Evolutionary conservation across 2,329 filamentous ascomycete species (phyloP).

Genomic region (Ramichloridium luteum): DNA sequence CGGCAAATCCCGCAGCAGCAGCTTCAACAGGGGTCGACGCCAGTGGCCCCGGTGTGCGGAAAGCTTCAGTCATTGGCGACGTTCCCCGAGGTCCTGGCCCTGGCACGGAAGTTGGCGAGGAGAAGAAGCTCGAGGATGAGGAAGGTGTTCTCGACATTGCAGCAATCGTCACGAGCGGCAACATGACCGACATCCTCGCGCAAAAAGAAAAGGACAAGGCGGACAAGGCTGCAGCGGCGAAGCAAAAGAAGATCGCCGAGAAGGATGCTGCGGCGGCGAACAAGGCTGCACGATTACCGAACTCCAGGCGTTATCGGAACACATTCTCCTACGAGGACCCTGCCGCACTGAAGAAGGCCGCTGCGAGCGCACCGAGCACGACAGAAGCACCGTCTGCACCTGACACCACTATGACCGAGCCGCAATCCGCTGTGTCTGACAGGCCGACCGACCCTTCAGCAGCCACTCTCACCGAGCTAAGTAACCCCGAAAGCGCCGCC

Average conservation of each 20-base stretch:
- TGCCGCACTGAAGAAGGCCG: slow-evolving; percentile 40
- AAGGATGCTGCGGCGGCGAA: slow-evolving; percentile 46
- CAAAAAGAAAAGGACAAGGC: slow-evolving; percentile 72
- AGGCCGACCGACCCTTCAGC: slow-evolving; percentile 22
- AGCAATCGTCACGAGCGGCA: slow-evolving; percentile 66
- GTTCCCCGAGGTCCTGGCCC: slow-evolving; percentile 42
- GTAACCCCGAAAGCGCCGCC: slow-evolving; percentile 13
- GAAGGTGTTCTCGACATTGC: slow-evolving; percentile 75
- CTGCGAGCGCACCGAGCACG: slow-evolving; percentile 34
- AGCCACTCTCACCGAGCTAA: slow-evolving; percentile 8
- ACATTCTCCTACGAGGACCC: slow-evolving; percentile 65
- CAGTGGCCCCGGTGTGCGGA: slow-evolving; percentile 31
- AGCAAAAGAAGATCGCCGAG: slow-evolving; percentile 37
- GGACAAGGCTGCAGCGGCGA: slow-evolving; percentile 46
- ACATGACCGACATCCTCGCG: slow-evolving; percentile 65
- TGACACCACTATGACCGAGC: slow-evolving; percentile 23
- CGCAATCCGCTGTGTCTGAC: slow-evolving; percentile 21
- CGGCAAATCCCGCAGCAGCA: slow-evolving; percentile 42
- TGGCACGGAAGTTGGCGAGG: slow-evolving; percentile 43
- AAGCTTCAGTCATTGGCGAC: slow-evolving; percentile 30
- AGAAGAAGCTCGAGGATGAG: slow-evolving; percentile 40
- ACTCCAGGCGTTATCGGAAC: slow-evolving; percentile 57
- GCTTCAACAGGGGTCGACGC: slow-evolving; percentile 43
- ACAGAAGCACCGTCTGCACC: slow-evolving; percentile 42
- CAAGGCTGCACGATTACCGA: slow-evolving; percentile 52